Evolutionary conservation across 345 rosid species (phyloP), one percentile per base, ranked within the genome.

Genomic region (Cardamine chenopodiifolia): DNA sequence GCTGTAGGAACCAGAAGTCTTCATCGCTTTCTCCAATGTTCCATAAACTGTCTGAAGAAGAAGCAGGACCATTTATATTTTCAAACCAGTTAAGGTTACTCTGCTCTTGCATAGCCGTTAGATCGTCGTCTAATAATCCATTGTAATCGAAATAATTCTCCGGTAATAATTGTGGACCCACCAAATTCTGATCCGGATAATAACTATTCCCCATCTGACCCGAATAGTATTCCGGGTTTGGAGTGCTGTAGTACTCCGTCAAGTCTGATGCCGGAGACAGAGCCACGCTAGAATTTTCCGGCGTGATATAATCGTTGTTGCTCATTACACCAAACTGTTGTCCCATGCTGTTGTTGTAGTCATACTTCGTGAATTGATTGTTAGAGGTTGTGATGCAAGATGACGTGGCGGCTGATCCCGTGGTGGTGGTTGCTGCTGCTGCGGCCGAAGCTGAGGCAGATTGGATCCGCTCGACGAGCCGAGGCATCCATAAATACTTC

Each of bases 401-500:
- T 52, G 81, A 78, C 18, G 77, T 66, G 18, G 77, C 34, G 13
- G 76, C 81, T 63, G 80, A 76, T 42, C 70, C 76, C 5, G 71
- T 56, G 39, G 78, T 61, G 47, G 75, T 28, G 26, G 81, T 15
- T 45, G 78, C 18, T 34, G 32, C 28, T 26, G 55, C 37, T 14
- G 74, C 4, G 32, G 79, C 5, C 15, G 74, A 4, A 34, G 78
- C 77, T 0, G 86, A 73, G 1, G 87, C 77, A 0, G 98, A 94
- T 76, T 92, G 97, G 62, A 95, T 92, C 78, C 99, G 86, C 56
- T 95, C 97, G 8, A 87, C 79, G 58, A 95, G 81, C 54, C 97
- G 82, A 17, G 99, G 99, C 85, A 95, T 92, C 97, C 99, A 95
- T 7, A 85, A 73, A 35, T 88, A 80, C 35, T 87, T 82, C 84